These are phyloP conservation scores for Acanthamoeba divionensis DNA, from an alignment of 208 protist species.

Conservation along the genomic window DNA sequence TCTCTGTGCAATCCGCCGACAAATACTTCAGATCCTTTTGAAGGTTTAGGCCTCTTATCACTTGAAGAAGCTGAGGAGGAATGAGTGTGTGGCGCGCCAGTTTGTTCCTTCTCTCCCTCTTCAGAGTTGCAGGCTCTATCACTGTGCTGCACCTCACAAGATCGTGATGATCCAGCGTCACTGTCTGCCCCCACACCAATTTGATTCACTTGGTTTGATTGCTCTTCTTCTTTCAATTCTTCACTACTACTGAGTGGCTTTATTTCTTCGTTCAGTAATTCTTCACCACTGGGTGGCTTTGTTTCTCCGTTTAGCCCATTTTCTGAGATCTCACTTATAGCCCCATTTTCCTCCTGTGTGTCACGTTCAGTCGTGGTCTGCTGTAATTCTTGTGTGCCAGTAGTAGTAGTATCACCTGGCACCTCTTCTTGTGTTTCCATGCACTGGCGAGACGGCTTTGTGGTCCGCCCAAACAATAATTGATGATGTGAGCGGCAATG, in stretches of 20 bases:
- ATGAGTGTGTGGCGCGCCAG: background rate
- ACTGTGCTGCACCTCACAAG: background rate
- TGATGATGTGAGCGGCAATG: background rate
- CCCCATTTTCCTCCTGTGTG: background rate
- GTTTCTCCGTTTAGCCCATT: no score
- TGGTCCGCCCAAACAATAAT: background rate
- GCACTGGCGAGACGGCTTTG: background rate
- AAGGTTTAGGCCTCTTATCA: background rate
- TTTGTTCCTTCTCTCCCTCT: background rate
- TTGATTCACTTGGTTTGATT: background rate
- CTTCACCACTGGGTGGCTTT: no score
- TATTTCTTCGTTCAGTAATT: no score
- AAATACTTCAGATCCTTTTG: slow-evolving; percentile 42
- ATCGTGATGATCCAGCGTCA: background rate
- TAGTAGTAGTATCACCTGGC: background rate
- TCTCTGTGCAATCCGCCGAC: slow-evolving; percentile 18
- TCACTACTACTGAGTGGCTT: no score
- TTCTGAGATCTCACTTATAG: no score
- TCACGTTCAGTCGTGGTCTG: background rate
- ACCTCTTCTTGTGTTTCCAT: background rate
- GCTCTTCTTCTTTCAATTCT: background rate
- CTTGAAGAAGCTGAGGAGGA: background rate
- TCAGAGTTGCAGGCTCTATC: background rate
- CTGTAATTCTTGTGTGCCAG: background rate
- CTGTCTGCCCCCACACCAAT: background rate